Evolutionary conservation across 1,284 basidiomycete species (phyloP).

Genomic region (Apiotrichum montevideense): DNA sequence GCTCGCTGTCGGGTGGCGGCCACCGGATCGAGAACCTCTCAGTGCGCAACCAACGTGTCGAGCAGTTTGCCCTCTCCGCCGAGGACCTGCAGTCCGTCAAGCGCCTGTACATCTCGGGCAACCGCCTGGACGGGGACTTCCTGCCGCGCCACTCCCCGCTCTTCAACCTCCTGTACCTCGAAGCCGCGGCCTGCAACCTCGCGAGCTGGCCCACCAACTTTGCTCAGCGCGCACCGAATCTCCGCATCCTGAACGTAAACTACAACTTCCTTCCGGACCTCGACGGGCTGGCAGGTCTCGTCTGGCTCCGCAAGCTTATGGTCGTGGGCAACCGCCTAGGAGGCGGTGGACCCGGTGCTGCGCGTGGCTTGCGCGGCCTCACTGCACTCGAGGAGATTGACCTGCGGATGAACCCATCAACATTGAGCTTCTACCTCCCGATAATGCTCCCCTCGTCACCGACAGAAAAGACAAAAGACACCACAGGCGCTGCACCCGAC

Average conservation of each 20-base stretch:
- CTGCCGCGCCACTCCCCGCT: slow-evolving; percentile 55
- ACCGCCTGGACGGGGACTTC: slow-evolving; percentile 45
- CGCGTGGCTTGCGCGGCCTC: slow-evolving; percentile 65
- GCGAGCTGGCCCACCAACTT: slow-evolving; percentile 65
- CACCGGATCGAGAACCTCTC: slow-evolving; percentile 82
- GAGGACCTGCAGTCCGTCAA: slow-evolving; percentile 81
- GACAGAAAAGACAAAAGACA: background rate
- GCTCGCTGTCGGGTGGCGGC: slow-evolving; percentile 52
- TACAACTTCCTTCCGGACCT: slow-evolving; percentile 81
- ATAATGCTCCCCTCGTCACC: slow-evolving; percentile 54
- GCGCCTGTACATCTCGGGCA: slow-evolving; percentile 81
- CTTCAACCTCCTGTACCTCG: slow-evolving; percentile 86
- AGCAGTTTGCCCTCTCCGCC: slow-evolving; percentile 49
- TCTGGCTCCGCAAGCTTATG: slow-evolving; percentile 69
- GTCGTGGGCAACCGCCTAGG: slow-evolving; percentile 74
- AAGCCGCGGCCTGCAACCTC: slow-evolving; percentile 84
- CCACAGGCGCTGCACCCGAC: background rate
- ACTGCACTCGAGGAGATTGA: slow-evolving; percentile 76
- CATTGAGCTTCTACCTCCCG: slow-evolving; percentile 88
- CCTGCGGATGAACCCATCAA: slow-evolving; percentile 90
- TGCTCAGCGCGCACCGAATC: slow-evolving; percentile 66
- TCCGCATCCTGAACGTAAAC: slow-evolving; percentile 89
- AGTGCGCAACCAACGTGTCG: slow-evolving; percentile 70
- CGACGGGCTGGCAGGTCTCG: slow-evolving; percentile 64
- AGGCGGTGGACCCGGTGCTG: slow-evolving; percentile 47